Conservation (phyloP, 768 basidiomycete genomes). For the Cyclocybe aegerita region DNA sequence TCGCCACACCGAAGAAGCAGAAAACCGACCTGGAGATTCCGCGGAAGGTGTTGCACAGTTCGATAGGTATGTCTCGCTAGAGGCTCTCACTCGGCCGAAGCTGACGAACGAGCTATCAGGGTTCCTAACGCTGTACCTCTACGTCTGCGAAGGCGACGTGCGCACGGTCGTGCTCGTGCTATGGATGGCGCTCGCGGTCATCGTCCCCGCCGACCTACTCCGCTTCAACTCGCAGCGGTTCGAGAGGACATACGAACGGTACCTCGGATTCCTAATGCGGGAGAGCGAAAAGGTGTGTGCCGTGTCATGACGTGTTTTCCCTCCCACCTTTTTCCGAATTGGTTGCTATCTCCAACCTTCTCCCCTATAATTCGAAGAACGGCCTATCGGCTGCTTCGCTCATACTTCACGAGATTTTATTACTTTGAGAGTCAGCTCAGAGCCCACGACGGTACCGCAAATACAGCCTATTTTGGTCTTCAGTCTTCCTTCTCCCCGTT, state of each 20-base stretch:
- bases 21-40: slow-evolving; percentile 89
- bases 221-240: slow-evolving; percentile 67
- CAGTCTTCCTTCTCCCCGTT: no score
- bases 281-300: slow-evolving; percentile 74
- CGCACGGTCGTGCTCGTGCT: slow-evolving; percentile 63
- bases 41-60: slow-evolving; percentile 82
- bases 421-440: no score
- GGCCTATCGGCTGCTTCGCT: no score
- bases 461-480: no score
- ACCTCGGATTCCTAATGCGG: slow-evolving; percentile 84
- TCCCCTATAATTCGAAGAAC: no score
- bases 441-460: no score
- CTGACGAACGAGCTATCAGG: slow-evolving; percentile 24
- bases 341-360: no score
- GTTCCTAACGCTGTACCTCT: slow-evolving; percentile 43
- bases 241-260: slow-evolving; percentile 67
- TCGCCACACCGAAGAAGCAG: slow-evolving; percentile 15
- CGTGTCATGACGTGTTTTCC: no score
- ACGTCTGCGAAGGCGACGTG: slow-evolving; percentile 55
- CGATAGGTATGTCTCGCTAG: slow-evolving; percentile 62
- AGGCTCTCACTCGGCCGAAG: not conserved
- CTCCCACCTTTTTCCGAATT: no score
- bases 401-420: no score
- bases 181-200: slow-evolving; percentile 61
- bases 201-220: slow-evolving; percentile 74